Percentiles rank a stretch among this genome's conserved stretches.
Conservation (phyloP, 345 rosid genomes). For the Tarenaya hassleriana region DNA sequence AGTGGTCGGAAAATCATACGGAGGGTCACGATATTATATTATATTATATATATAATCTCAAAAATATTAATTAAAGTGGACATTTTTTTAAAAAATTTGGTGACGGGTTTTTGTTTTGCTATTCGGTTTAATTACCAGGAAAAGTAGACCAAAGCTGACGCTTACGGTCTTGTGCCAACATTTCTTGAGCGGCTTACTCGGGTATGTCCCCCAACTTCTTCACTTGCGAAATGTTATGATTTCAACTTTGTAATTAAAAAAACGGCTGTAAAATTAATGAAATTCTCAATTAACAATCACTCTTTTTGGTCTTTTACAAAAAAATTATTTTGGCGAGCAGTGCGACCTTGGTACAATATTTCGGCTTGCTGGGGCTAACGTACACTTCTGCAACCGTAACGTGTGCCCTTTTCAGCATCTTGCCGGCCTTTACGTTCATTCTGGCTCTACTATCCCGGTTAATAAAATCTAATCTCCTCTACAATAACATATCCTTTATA, state of each 20-base stretch:
- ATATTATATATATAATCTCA: no score
- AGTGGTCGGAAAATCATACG: no score
- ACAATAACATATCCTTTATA: slow-evolving; percentile 1
- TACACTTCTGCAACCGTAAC: slow-evolving; percentile 54
- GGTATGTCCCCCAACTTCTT: slow-evolving; percentile 23
- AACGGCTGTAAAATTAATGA: no score
- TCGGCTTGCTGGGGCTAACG: slow-evolving; percentile 48
- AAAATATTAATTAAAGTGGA: no score
- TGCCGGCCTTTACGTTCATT: slow-evolving; percentile 51
- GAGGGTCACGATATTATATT: no score
- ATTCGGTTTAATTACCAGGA: slow-evolving; percentile 23
- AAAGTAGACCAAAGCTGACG: slow-evolving; percentile 35
- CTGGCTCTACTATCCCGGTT: slow-evolving; percentile 50
- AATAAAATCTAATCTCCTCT: background rate
- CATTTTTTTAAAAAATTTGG: no score
- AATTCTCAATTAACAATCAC: no score
- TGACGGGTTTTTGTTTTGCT: no score
- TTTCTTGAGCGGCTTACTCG: slow-evolving; percentile 43
- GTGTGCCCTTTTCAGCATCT: slow-evolving; percentile 48
- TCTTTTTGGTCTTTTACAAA: no score
- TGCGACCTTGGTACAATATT: slow-evolving; percentile 42
- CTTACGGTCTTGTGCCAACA: slow-evolving; percentile 31
- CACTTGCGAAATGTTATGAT: no score
- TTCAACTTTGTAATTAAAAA: no score
- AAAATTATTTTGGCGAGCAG: no score